phyloP scores from a whole-genome alignment of 83 land plant genomes.

The Larix sibirica region DNA sequence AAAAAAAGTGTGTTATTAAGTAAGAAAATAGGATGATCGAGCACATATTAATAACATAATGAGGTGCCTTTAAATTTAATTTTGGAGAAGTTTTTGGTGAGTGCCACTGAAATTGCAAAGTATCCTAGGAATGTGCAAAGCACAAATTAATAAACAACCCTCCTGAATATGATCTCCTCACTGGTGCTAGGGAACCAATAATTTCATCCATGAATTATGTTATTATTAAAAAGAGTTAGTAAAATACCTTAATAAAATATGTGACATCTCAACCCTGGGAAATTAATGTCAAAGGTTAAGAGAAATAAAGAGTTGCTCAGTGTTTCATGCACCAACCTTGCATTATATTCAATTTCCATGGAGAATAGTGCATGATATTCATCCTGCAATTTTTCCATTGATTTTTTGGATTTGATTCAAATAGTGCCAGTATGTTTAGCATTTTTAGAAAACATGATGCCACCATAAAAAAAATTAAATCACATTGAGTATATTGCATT shows the following conservation, averaged over 20 bases:
- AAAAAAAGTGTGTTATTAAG: too few relatives aligned
- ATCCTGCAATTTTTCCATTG: constrained; percentile 55
- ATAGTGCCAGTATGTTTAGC: constrained; percentile 54
- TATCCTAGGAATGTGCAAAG: constrained; percentile 64
- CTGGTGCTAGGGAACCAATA: constrained; percentile 24
- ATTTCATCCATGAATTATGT: constrained; percentile 46
- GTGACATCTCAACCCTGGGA: neutral
- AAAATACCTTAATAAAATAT: neutral
- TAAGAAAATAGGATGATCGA: neutral
- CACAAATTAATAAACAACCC: constrained; percentile 63
- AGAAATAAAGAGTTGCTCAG: neutral
- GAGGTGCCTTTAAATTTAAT: constrained; percentile 26
- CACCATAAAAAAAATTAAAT: neutral
- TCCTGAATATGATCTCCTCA: constrained; percentile 17
- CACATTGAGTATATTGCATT: neutral
- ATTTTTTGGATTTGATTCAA: constrained; percentile 53
- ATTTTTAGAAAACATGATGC: constrained; percentile 30
- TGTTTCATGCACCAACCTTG: constrained; percentile 39
- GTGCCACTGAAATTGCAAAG: constrained; percentile 49
- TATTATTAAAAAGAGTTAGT: neutral
- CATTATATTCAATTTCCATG: constrained; percentile 35
- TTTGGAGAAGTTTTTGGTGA: constrained; percentile 29
- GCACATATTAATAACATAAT: too few relatives aligned
- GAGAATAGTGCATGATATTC: constrained; percentile 41
- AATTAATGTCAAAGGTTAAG: neutral